Evolutionary conservation across 2,329 filamentous ascomycete species (phyloP).

Genomic region (Emmonsia crescens): DNA sequence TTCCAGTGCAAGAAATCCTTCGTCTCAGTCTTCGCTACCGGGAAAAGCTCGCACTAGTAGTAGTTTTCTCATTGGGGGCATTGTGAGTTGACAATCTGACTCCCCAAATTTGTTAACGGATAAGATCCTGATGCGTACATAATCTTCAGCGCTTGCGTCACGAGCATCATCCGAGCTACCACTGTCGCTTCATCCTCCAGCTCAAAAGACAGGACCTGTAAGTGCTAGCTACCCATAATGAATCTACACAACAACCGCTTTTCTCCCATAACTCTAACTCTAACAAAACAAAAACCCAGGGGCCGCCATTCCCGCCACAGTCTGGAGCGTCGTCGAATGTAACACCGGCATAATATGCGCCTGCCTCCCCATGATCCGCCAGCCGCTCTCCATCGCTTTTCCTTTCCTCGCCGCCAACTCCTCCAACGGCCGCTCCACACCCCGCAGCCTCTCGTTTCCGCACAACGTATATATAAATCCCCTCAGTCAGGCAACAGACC

Average conservation of each 20-base stretch:
- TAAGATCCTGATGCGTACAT: not conserved
- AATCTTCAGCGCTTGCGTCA: slow-evolving; percentile 9
- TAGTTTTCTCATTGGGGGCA: slow-evolving; percentile 17
- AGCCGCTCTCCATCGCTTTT: slow-evolving; percentile 18
- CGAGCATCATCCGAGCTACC: slow-evolving; percentile 22
- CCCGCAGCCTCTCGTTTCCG: not conserved
- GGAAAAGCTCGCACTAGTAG: slow-evolving; percentile 14
- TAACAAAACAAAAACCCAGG: slow-evolving; percentile 12
- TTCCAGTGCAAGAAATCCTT: slow-evolving; percentile 17
- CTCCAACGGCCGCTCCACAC: not conserved
- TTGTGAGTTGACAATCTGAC: slow-evolving; percentile 13
- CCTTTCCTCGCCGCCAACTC: slow-evolving; percentile 10
- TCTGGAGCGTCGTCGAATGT: slow-evolving; percentile 30
- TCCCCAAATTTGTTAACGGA: not conserved
- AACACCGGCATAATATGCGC: slow-evolving; percentile 29
- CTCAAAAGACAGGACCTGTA: slow-evolving; percentile 10
- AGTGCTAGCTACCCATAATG: slow-evolving; percentile 3
- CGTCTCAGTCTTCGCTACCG: slow-evolving; percentile 13
- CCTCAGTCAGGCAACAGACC: not conserved
- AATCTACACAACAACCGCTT: not conserved
- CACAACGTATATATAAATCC: not conserved
- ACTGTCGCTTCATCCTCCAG: slow-evolving; percentile 17
- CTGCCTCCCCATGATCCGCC: slow-evolving; percentile 29
- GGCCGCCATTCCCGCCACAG: slow-evolving; percentile 23
- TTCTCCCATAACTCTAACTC: not conserved